Percentiles rank a stretch among this genome's conserved stretches.
Conservation (phyloP, 1,284 basidiomycete genomes). For the Phellopilus nigrolimitatus region DNA sequence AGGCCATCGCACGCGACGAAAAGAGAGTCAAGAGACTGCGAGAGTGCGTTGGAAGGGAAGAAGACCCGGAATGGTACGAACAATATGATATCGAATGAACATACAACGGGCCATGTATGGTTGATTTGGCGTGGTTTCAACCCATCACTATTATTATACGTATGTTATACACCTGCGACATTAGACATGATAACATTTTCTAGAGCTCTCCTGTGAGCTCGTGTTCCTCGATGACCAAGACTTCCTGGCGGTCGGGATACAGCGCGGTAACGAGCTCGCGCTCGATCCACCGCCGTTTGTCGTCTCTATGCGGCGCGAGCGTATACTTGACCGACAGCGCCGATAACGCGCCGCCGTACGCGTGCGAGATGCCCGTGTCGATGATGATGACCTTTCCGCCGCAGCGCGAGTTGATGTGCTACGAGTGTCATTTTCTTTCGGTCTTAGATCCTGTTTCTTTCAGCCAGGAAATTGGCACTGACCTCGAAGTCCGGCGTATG, state of each 20-base stretch:
- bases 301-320: constrained; percentile 46
- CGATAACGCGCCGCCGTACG: constrained; percentile 87
- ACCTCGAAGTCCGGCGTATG: constrained; percentile 88
- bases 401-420: constrained; percentile 79
- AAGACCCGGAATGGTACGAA: no score
- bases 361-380: constrained; percentile 89
- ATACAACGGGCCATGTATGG: no score
- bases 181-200: background rate
- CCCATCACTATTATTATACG: background rate
- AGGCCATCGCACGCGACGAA: no score
- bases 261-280: constrained; percentile 75
- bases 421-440: constrained; percentile 1
- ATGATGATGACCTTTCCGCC: constrained; percentile 87
- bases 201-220: constrained; percentile 46
- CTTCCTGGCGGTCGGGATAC: constrained; percentile 55
- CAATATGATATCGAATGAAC: no score
- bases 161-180: background rate
- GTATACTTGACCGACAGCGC: constrained; percentile 83
- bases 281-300: constrained; percentile 58
- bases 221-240: constrained; percentile 47
- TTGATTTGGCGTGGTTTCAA: no score
- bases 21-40: no score
- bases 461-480: constrained; percentile 21
- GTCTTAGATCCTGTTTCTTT: background rate
- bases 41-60: no score